These are phyloP conservation scores for Aristolochia fimbriata DNA, from an alignment of 164 flowering plant species.

Conservation along the genomic window DNA sequence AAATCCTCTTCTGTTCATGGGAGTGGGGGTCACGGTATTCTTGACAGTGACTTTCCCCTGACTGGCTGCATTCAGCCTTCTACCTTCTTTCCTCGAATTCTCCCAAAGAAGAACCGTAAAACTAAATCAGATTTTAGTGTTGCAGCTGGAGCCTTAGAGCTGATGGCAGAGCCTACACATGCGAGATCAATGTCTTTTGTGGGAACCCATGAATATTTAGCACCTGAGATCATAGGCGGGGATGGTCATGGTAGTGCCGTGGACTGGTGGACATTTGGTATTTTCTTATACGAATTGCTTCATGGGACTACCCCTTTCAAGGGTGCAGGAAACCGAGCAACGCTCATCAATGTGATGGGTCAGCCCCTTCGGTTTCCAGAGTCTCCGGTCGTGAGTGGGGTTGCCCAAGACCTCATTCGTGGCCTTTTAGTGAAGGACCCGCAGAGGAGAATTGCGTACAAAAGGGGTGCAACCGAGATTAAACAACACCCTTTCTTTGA, in stretches of 20 bases:
- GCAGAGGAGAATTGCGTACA: constrained; percentile 7
- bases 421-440: constrained; percentile 12
- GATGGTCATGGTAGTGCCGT: constrained; percentile 14
- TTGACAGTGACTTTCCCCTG: constrained; percentile 2
- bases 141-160: constrained; percentile 3
- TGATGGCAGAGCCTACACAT: constrained; percentile 10
- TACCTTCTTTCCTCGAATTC: constrained; percentile 4
- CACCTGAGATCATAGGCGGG: constrained; percentile 15
- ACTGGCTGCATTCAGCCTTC: constrained; percentile 7
- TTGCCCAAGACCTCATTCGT: constrained; percentile 8
- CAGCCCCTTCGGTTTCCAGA: constrained; percentile 11
- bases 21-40: neutral
- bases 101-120: constrained; percentile 8
- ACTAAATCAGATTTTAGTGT: constrained; percentile 6
- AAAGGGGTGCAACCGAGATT: constrained; percentile 14
- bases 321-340: constrained; percentile 12
- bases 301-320: constrained; percentile 8
- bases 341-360: constrained; percentile 5
- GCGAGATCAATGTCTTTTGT: constrained; percentile 12
- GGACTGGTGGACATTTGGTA: constrained; percentile 15
- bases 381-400: constrained; percentile 1
- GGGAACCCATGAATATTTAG: constrained; percentile 13
- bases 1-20: constrained; percentile 8
- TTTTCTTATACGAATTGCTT: constrained; percentile 9
- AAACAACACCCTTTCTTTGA: constrained; percentile 16